A percentile compares a stretch with the other conserved stretches of the same genome.
These are phyloP conservation scores for Didymella lethalis DNA, from an alignment of 2,329 filamentous ascomycete species.

Conservation along the genomic window DNA sequence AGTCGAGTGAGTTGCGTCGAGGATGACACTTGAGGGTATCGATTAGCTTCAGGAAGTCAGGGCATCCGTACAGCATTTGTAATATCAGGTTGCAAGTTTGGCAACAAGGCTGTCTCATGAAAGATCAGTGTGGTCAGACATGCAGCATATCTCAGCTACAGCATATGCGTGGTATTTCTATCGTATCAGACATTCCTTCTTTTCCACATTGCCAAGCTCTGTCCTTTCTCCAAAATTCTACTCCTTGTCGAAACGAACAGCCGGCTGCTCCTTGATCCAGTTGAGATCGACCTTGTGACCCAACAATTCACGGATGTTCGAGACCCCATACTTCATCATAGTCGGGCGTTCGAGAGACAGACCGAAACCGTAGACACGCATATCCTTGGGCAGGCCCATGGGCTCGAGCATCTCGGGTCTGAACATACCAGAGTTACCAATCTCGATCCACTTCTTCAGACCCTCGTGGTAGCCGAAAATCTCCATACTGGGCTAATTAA, in stretches of 20 bases:
- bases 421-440: conserved; percentile 99
- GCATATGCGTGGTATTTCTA: not conserved
- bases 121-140: not conserved
- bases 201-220: not conserved
- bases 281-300: conserved; percentile 95
- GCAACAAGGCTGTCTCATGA: no score
- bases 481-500: conserved; percentile 77
- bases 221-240: conserved; percentile 45
- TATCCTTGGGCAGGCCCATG: conserved; percentile 90
- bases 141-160: not conserved
- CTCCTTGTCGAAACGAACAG: conserved; percentile 87
- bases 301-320: conserved; percentile 89
- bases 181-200: not conserved
- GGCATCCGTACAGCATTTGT: no score
- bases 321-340: conserved; percentile 87
- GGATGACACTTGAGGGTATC: no score
- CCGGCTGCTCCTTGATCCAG: conserved; percentile 91
- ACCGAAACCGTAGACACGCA: conserved; percentile 94
- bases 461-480: conserved; percentile 94
- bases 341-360: conserved; percentile 91
- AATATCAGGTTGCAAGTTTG: no score
- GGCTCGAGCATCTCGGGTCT: conserved; percentile 94
- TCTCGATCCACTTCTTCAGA: conserved; percentile 75
- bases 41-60: no score
- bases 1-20: no score